Evolutionary conservation across 1,284 basidiomycete species (phyloP), one percentile per base, ranked within the genome.

Genomic region (Marasmius fiardii): DNA sequence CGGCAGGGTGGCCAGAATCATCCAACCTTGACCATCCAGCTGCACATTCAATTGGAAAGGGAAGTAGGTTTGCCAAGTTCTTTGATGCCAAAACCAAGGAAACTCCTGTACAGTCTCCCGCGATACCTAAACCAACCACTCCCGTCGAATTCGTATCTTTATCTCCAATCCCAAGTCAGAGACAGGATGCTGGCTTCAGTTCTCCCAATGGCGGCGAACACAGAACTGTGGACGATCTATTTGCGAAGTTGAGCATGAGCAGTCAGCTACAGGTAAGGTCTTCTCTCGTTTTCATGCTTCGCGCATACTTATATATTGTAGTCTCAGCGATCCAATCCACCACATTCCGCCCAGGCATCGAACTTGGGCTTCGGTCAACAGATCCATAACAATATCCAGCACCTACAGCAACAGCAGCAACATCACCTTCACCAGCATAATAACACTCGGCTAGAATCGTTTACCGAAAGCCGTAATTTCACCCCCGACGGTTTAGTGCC

Each of bases 401-500:
- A 68, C n/a, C 61, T 76, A 44, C 74, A 77, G 58, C 75, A 77
- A 18, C 61, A 76, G 47, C 74, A 77, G 58, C 75, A 77, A 47
- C 74, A 74, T 26, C 69, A 68, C 16, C 66, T 64, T 33, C 68
- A 69, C 43, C 61, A 72, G 14, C 70, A 68, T 51, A 48, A 61
- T 18, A 72, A 66, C 53, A 68, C 70, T 59, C 84, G 85, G 28
- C 71, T 86, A 35, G 88, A 91, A 51, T 71, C 85, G 3, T 65
- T 90, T 20, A 89, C 88, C 62, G 88, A 88, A 54, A 86, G 83
- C 63, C 79, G 88, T 55, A 83, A 79, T 61, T 92, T 92, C 63
- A 81, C 90, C 28, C 88, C 90, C 8, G 88, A 92, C 69, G 88
- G 87, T 33, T 82, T 92, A 79, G 90, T 92, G 10, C 90, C 90